Evolutionary conservation across 306 rosid genomes (phyloP).

Genomic region (Prinsepia uniflora): DNA sequence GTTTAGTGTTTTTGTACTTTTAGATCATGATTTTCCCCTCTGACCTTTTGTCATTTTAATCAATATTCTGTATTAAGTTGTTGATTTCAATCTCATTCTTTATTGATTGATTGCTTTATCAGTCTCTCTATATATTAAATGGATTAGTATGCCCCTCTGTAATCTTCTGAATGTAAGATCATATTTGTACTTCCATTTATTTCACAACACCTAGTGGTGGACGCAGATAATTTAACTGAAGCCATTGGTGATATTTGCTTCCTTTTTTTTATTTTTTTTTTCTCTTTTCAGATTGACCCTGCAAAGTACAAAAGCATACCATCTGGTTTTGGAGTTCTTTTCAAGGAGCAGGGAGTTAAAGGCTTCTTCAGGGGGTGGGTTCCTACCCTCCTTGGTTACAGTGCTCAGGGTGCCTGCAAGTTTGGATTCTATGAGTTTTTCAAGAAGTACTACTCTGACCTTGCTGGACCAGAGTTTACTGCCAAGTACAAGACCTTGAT

Average conservation of each 20-base stretch:
- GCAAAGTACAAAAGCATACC: constrained; percentile 77
- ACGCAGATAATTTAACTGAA: background rate
- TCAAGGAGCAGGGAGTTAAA: constrained; percentile 84
- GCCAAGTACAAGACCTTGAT: constrained; percentile 92
- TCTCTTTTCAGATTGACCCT: constrained; percentile 75
- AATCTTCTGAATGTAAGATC: background rate
- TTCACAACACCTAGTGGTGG: background rate
- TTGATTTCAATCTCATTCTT: background rate
- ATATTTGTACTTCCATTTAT: background rate
- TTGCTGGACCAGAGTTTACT: constrained; percentile 96
- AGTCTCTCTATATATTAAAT: background rate
- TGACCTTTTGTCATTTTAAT: background rate
- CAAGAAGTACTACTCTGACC: constrained; percentile 90
- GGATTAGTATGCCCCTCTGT: background rate
- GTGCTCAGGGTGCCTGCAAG: constrained; percentile 99
- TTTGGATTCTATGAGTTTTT: constrained; percentile 92
- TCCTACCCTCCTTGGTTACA: constrained; percentile 92
- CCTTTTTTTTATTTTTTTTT: constrained; percentile 15
- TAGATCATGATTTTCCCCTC: background rate
- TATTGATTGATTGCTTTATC: background rate
- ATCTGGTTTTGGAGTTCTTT: constrained; percentile 84
- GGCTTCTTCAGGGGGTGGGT: constrained; percentile 99
- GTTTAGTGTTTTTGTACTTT: background rate
- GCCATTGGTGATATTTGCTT: background rate
- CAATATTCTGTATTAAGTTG: too few relatives aligned